phyloP scores from a whole-genome alignment of 2,329 filamentous ascomycete genomes.

The Ophiostoma novo-ulmi region DNA sequence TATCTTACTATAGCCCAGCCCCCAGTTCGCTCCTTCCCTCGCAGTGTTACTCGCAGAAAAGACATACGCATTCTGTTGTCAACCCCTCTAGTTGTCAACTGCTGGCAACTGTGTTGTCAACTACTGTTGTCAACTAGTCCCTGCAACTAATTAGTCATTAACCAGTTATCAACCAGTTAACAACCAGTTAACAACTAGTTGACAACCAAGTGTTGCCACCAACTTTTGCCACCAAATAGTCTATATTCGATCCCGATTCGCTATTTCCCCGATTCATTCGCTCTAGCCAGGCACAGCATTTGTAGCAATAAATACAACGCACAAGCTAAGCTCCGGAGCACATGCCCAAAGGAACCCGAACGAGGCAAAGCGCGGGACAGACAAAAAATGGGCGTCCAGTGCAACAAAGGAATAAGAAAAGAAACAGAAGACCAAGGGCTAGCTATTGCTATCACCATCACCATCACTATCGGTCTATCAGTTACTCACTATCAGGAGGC shows the following conservation, averaged over 20 bases:
- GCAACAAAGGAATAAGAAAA: background rate
- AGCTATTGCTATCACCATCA: background rate
- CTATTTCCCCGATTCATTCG: background rate
- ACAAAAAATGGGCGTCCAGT: background rate
- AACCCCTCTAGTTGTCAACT: background rate
- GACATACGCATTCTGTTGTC: background rate
- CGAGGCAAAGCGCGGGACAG: background rate
- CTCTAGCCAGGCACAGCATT: constrained; percentile 5
- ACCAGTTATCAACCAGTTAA: background rate
- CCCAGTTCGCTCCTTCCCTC: background rate
- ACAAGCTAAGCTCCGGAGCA: background rate
- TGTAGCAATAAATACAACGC: background rate
- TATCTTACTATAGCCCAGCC: background rate
- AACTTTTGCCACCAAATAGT: background rate
- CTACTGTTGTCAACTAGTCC: background rate
- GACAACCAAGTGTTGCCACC: background rate
- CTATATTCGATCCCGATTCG: background rate
- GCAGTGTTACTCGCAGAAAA: constrained; percentile 3
- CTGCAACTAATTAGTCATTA: background rate
- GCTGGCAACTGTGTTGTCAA: background rate
- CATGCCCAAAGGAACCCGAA: background rate
- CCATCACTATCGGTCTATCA: no score
- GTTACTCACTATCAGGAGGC: background rate
- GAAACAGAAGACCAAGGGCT: background rate
- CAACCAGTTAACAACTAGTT: no score